Evolutionary conservation across 352 stramenopile species (phyloP).

Genomic region (Globisporangium nodosum): DNA sequence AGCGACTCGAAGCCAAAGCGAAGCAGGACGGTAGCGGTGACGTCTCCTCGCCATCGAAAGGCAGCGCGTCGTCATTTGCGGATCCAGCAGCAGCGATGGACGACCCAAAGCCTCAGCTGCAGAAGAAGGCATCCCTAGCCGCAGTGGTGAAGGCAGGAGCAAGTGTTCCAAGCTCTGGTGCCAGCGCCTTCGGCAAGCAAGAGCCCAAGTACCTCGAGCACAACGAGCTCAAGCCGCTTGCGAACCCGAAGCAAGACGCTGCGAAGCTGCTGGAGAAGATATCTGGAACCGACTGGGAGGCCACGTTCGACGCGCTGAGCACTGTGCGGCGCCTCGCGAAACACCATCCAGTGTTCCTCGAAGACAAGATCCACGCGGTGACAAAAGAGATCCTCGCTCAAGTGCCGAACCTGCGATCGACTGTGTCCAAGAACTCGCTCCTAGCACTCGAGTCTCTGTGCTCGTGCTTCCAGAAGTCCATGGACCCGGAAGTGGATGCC

Average conservation of each 20-base stretch:
- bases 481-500: constrained; percentile 59
- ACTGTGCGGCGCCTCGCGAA: constrained; percentile 42
- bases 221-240: constrained; percentile 51
- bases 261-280: constrained; percentile 33
- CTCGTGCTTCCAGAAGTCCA: constrained; percentile 25
- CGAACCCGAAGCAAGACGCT: constrained; percentile 50
- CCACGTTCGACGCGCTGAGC: constrained; percentile 62
- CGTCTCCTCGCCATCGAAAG: neutral
- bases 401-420: constrained; percentile 60
- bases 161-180: constrained; percentile 1
- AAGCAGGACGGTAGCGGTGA: constrained; percentile 24
- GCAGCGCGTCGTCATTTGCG: neutral
- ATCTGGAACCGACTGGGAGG: constrained; percentile 44
- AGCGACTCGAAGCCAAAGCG: constrained; percentile 58
- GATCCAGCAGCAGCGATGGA: neutral
- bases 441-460: constrained; percentile 64
- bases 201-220: constrained; percentile 60
- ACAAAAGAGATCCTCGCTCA: constrained; percentile 52
- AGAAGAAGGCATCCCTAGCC: constrained; percentile 1
- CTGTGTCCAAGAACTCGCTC: constrained; percentile 73
- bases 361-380: constrained; percentile 40
- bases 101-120: neutral
- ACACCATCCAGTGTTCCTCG: constrained; percentile 41
- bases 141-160: constrained; percentile 1
- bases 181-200: constrained; percentile 30